Percentiles rank a stretch among this genome's conserved stretches.
Conservation (phyloP, 2,329 filamentous ascomycete species). For the Bimuria novae-zelandiae region DNA sequence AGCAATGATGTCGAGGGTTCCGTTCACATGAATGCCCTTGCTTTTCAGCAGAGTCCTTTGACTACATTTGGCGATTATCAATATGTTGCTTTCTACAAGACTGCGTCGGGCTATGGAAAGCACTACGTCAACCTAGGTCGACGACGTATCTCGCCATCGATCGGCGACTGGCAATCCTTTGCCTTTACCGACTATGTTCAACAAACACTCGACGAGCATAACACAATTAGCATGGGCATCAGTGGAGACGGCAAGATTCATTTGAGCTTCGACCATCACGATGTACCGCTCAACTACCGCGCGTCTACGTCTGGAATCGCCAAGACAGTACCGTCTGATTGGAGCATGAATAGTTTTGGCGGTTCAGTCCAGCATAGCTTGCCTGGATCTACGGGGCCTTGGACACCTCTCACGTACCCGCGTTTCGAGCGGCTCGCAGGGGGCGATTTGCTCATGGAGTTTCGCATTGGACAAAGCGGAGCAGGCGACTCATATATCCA, state of each 20-base stretch:
- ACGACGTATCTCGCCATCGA: constrained; percentile 46
- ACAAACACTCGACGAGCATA: constrained; percentile 57
- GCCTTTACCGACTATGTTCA: constrained; percentile 57
- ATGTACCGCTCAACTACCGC: constrained; percentile 43
- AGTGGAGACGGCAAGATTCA: constrained; percentile 60
- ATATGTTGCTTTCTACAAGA: constrained; percentile 55
- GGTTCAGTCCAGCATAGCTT: constrained; percentile 35
- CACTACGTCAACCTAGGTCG: constrained; percentile 54
- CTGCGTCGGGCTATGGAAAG: constrained; percentile 36
- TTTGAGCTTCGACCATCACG: constrained; percentile 58
- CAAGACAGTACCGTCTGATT: constrained; percentile 32
- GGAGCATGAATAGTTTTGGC: constrained; percentile 35
- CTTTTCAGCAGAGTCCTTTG: constrained; percentile 57
- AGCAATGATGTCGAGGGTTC: constrained; percentile 41
- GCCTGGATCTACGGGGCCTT: constrained; percentile 38
- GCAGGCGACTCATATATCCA: constrained; percentile 57
- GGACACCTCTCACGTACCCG: constrained; percentile 54
- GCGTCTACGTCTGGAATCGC: constrained; percentile 38
- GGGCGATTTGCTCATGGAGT: constrained; percentile 53
- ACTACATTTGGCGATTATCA: constrained; percentile 56
- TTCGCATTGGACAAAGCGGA: constrained; percentile 58
- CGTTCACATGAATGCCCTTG: constrained; percentile 52
- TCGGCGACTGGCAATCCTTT: constrained; percentile 51
- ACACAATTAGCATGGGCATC: constrained; percentile 59
- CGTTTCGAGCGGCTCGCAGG: constrained; percentile 51